Evolutionary conservation across 208 protist genomes (phyloP).

Genomic region (Vickermania ingenoplastis): DNA sequence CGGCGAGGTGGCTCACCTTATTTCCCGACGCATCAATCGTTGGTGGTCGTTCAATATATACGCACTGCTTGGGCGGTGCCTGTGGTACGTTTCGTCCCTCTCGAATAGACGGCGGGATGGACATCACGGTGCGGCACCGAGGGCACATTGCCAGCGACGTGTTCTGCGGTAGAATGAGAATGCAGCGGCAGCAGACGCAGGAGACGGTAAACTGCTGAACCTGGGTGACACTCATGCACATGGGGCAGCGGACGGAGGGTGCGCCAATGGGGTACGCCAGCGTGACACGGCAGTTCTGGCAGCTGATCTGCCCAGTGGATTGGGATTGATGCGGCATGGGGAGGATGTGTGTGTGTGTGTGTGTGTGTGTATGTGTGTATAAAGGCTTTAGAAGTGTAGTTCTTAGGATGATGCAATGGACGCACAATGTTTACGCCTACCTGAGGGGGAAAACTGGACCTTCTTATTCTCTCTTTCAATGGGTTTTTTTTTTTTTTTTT

Average conservation of each 20-base stretch:
- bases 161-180: slow-evolving; percentile 77
- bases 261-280: slow-evolving; percentile 80
- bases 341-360: no score
- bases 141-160: slow-evolving; percentile 81
- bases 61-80: slow-evolving; percentile 63
- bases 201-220: slow-evolving; percentile 77
- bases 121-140: slow-evolving; percentile 77
- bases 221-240: slow-evolving; percentile 70
- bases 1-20: slow-evolving; percentile 39
- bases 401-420: no score
- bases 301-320: slow-evolving; percentile 70
- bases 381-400: no score
- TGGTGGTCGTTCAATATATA: slow-evolving; percentile 66
- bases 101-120: slow-evolving; percentile 70
- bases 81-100: slow-evolving; percentile 40
- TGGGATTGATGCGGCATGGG: slow-evolving; percentile 48
- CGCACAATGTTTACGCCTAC: no score
- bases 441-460: no score
- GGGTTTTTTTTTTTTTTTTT: no score
- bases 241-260: slow-evolving; percentile 72
- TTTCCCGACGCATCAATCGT: slow-evolving; percentile 28
- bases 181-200: slow-evolving; percentile 71
- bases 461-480: no score
- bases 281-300: slow-evolving; percentile 62
- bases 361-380: no score